A percentile compares a stretch with the other conserved stretches of the same genome.
Conservation (phyloP, 345 rosid species). For the Lumnitzera littorea region DNA sequence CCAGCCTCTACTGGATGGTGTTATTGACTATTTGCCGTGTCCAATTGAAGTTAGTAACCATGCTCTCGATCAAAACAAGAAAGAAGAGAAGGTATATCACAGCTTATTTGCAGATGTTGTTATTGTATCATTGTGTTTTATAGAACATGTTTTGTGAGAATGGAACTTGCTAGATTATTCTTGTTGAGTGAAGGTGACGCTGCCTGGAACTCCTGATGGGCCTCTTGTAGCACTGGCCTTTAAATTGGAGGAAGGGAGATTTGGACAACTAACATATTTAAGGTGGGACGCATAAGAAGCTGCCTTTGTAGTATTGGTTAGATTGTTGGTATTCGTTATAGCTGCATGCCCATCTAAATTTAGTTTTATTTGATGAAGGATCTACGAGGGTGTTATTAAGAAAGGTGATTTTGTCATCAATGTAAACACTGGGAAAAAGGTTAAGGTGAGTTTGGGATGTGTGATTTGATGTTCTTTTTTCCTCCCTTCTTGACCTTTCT, state of each 20-base stretch:
- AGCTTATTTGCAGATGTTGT: slow-evolving; percentile 4
- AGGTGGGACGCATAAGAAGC: slow-evolving; percentile 32
- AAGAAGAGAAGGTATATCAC: slow-evolving; percentile 74
- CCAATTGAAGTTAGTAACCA: slow-evolving; percentile 83
- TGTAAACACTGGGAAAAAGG: slow-evolving; percentile 85
- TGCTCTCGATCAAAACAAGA: slow-evolving; percentile 87
- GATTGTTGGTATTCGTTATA: not conserved
- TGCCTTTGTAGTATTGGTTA: not conserved
- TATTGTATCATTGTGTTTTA: not conserved
- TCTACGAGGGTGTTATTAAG: slow-evolving; percentile 88
- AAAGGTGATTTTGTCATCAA: slow-evolving; percentile 91
- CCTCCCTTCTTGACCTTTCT: no score
- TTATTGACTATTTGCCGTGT: slow-evolving; percentile 76
- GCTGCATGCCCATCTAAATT: slow-evolving; percentile 17
- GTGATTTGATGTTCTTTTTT: not conserved
- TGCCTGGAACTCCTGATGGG: slow-evolving; percentile 88
- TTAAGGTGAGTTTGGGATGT: slow-evolving; percentile 52
- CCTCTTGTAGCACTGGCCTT: slow-evolving; percentile 97
- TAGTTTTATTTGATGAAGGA: slow-evolving; percentile 36
- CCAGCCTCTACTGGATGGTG: slow-evolving; percentile 89
- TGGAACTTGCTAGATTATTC: not conserved
- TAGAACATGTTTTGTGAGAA: not conserved
- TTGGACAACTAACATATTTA: slow-evolving; percentile 87
- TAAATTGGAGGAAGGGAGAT: slow-evolving; percentile 96
- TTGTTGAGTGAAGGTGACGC: slow-evolving; percentile 42